Base-by-base conservation (phyloP, 1,284 basidiomycete species). In the Leccinum solheimii region DNA sequence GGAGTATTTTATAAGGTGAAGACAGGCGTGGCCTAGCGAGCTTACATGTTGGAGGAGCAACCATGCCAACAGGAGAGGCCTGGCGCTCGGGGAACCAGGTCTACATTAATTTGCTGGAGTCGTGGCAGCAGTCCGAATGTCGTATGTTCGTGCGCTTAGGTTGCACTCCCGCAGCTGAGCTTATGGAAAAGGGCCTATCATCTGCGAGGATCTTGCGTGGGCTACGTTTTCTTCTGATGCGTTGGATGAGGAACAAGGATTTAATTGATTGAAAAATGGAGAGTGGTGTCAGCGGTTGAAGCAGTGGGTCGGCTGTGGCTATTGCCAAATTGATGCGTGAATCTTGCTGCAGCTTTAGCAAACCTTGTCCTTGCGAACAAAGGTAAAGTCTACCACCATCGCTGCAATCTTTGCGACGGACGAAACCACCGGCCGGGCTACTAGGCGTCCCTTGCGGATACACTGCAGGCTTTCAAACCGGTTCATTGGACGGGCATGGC, bases 1-100 rank as follows among this genome's bases (percentile, higher is more conserved):
- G 21, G 7, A 27, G 14, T 27, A 36, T 58, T 71, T 63, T 69
- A 69, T n/a, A 13, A 23, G 5, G 8, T 23, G 21, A n/a, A 34
- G 32, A 4, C 14, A 21, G 36, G n/a, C 3, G 16, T 16, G 40
- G 14, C 10, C 23, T 27, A 36, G 6, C 19, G 55, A 23, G 67
- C 50, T 68, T 14, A 53, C 36, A 27, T 56, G 40, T 43, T 43
- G n/a, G 40, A 5, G n/a, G 9, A 43, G 19, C 40, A 9, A 43
- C 40, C 40, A n/a, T 43, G 9, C 40, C 9, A 19, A 43, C n/a
- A 43, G 10, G 40, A 19, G 5, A 43, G 9, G n/a, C 36, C 23
- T 38, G 36, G 14, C 14, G 36, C 14, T 38, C 36, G 7, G 7
- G 14, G 36, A 38, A 16, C 36, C 36, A 13, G 11, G 27, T 56